Evolutionary conservation across 345 rosid genomes (phyloP).

Genomic region (Hibiscus tridactylites): DNA sequence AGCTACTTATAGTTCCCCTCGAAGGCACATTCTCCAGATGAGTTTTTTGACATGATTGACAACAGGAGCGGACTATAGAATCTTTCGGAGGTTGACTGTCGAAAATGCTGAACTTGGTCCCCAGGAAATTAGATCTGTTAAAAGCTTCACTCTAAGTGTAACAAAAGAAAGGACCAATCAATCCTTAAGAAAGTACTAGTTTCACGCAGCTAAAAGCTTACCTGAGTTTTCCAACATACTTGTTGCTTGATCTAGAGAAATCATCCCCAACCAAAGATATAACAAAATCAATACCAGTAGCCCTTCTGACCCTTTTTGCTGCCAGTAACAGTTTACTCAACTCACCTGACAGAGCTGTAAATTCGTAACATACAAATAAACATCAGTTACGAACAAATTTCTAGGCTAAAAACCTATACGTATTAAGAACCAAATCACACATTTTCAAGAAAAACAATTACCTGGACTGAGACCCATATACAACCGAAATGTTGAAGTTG

Average conservation of each 20-base stretch:
- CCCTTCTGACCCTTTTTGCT: constrained; percentile 75
- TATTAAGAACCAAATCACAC: neutral
- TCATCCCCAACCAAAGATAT: constrained; percentile 59
- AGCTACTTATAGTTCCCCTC: constrained; percentile 28
- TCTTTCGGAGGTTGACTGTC: constrained; percentile 52
- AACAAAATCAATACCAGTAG: constrained; percentile 57
- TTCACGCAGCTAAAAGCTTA: constrained; percentile 16
- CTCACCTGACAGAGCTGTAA: constrained; percentile 62
- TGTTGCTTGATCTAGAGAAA: constrained; percentile 55
- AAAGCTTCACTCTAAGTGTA: constrained; percentile 13
- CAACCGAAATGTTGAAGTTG: constrained; percentile 53
- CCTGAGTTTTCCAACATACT: constrained; percentile 72
- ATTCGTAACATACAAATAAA: neutral
- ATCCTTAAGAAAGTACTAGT: neutral
- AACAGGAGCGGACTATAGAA: constrained; percentile 22
- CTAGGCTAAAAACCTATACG: neutral
- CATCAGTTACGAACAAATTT: neutral
- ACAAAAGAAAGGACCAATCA: neutral
- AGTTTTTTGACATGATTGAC: constrained; percentile 22
- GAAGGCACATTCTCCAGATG: constrained; percentile 41
- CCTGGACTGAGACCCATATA: constrained; percentile 87
- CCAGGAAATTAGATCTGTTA: constrained; percentile 83
- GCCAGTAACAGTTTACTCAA: constrained; percentile 66
- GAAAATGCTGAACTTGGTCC: constrained; percentile 73
- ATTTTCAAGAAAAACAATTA: constrained; percentile 17